Evolutionary conservation across 768 basidiomycete genomes (phyloP).

Genomic region (Daedaleopsis nitida): DNA sequence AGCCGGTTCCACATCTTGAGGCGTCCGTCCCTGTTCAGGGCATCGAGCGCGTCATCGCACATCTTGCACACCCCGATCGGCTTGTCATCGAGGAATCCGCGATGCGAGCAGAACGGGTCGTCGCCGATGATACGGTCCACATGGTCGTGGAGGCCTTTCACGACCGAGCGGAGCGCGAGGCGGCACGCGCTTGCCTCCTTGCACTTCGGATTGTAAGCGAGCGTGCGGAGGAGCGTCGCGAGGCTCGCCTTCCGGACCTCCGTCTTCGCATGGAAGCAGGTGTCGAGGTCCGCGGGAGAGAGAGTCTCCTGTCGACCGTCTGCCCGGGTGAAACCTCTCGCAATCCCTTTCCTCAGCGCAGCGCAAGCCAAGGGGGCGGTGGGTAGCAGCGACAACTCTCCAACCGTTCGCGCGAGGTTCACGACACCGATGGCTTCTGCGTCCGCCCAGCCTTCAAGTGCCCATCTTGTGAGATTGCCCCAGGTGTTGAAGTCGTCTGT

Average conservation of each 20-base stretch:
- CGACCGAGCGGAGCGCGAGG: too few species aligned
- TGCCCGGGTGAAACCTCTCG: background rate
- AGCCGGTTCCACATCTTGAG: background rate
- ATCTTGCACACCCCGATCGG: background rate
- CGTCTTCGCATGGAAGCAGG: too few species aligned
- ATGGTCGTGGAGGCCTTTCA: too few species aligned
- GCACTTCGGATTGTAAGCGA: too few species aligned
- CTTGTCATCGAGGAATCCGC: background rate
- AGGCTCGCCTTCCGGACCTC: too few species aligned
- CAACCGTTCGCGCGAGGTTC: background rate
- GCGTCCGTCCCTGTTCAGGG: background rate
- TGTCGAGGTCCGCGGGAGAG: background rate
- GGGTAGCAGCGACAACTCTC: background rate
- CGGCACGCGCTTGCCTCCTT: too few species aligned
- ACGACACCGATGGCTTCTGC: background rate
- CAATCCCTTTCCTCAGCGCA: background rate
- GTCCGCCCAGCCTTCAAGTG: background rate
- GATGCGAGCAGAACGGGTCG: background rate
- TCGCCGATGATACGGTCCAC: background rate
- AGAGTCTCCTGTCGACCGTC: background rate
- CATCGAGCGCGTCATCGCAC: background rate
- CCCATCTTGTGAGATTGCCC: background rate
- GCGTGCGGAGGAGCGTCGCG: too few species aligned
- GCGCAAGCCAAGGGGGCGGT: background rate
- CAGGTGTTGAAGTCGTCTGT: constrained; percentile 7